Evolutionary conservation across 768 basidiomycete genomes (phyloP).

Genomic region (Daedaleopsis sinensis): DNA sequence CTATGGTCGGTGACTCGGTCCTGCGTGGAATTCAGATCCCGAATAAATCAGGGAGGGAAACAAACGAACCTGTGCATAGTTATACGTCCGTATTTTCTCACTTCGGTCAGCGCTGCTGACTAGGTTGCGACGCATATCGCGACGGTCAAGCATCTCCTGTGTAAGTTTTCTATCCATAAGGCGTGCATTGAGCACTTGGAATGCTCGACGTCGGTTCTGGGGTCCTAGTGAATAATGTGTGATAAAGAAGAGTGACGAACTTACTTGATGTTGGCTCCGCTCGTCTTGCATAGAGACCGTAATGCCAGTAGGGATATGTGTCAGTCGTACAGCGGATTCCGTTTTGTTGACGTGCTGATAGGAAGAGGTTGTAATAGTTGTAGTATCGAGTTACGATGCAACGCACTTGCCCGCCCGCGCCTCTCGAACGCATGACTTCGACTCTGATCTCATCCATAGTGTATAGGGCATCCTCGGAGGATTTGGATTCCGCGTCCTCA

Average conservation of each 20-base stretch:
- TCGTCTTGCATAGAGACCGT: constrained; percentile 99
- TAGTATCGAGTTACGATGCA: not conserved
- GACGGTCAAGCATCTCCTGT: constrained; percentile 68
- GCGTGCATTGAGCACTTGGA: constrained; percentile 84
- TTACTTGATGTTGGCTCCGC: constrained; percentile 90
- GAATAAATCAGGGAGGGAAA: too few species aligned
- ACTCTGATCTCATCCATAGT: constrained; percentile 84
- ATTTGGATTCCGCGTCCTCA: constrained; percentile 58
- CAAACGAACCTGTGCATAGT: constrained; percentile 77
- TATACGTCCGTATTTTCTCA: constrained; percentile 96
- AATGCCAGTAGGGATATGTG: constrained; percentile 90
- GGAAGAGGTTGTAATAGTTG: not conserved
- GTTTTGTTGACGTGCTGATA: constrained; percentile 95
- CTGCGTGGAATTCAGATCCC: constrained; percentile 37
- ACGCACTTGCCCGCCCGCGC: constrained; percentile 91
- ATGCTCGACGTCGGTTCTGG: constrained; percentile 92
- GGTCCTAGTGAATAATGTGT: not conserved
- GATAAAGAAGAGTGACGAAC: constrained; percentile 16
- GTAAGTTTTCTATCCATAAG: constrained; percentile 80
- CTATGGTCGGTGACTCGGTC: constrained; percentile 94
- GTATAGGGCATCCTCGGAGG: constrained; percentile 62
- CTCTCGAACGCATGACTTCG: constrained; percentile 96
- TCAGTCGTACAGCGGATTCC: constrained; percentile 94
- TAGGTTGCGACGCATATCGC: constrained; percentile 70
- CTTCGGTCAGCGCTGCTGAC: constrained; percentile 85